Conservation (phyloP, 1,284 basidiomycete genomes). For the Boletellus sp. region DNA sequence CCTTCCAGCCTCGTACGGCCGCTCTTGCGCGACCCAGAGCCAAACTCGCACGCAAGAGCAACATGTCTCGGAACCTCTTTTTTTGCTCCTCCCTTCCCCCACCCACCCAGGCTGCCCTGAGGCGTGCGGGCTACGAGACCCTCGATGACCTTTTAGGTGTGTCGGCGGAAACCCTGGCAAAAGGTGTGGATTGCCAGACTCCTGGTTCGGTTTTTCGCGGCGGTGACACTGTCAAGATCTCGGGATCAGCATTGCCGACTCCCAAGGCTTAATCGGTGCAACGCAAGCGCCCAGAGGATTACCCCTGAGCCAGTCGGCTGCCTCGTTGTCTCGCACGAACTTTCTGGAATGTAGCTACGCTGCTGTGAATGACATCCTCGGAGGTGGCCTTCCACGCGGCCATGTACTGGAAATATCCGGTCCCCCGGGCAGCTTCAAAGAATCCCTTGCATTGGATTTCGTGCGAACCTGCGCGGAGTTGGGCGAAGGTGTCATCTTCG, state of each 20-base stretch:
- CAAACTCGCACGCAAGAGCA: not conserved
- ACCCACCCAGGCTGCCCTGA: slow-evolving; percentile 36
- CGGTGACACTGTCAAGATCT: slow-evolving; percentile 37
- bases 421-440: slow-evolving; percentile 67
- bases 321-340: slow-evolving; percentile 38
- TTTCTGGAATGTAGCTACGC: slow-evolving; percentile 37
- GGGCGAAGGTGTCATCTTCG: slow-evolving; percentile 52
- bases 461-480: slow-evolving; percentile 44
- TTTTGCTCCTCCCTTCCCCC: slow-evolving; percentile 27
- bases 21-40: slow-evolving; percentile 1
- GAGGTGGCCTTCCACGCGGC: slow-evolving; percentile 56
- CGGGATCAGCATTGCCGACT: slow-evolving; percentile 41
- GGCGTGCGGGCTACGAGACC: slow-evolving; percentile 49
- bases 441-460: slow-evolving; percentile 48
- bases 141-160: slow-evolving; percentile 42
- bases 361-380: slow-evolving; percentile 54
- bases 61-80: slow-evolving; percentile 31
- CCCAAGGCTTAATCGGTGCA: slow-evolving; percentile 43
- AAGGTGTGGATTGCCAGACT: slow-evolving; percentile 35
- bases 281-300: slow-evolving; percentile 33
- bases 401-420: slow-evolving; percentile 69
- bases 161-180: slow-evolving; percentile 41
- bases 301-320: slow-evolving; percentile 56
- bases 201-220: not conserved
- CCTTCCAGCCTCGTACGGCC: not conserved